These are phyloP conservation scores for Fragosphaeria purpurea DNA, from an alignment of 2,329 filamentous ascomycete genomes.

Conservation along the genomic window DNA sequence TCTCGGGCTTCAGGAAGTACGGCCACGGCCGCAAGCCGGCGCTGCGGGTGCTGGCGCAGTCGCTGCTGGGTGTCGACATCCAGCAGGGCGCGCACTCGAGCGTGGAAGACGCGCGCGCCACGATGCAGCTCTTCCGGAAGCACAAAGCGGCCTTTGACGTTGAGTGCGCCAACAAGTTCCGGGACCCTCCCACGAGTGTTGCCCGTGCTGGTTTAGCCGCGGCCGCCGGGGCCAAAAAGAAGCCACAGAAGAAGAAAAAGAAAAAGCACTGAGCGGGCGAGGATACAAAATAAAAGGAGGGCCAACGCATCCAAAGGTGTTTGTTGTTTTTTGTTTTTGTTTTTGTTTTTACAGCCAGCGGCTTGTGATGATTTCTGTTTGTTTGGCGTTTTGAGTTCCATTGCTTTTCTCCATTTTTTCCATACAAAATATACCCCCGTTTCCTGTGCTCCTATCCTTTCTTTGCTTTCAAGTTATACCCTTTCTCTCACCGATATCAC, in stretches of 20 bases:
- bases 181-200: constrained; percentile 17
- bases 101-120: constrained; percentile 71
- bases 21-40: constrained; percentile 59
- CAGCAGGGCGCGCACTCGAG: constrained; percentile 56
- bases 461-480: no score
- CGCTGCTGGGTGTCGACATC: constrained; percentile 51
- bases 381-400: no score
- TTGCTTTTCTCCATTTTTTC: no score
- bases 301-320: no score
- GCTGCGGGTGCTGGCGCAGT: constrained; percentile 46
- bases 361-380: no score
- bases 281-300: neutral
- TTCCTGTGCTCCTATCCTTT: no score
- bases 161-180: constrained; percentile 62
- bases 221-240: constrained; percentile 17
- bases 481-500: no score
- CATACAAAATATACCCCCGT: no score
- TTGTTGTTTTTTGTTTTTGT: neutral
- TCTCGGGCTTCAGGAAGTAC: constrained; percentile 63
- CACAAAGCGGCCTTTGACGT: constrained; percentile 79
- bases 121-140: constrained; percentile 79
- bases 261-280: constrained; percentile 17
- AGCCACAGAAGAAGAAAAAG: constrained; percentile 32
- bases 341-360: no score
- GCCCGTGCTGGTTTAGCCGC: neutral